phyloP scores from a whole-genome alignment of 2,329 filamentous ascomycete genomes.

The Sporothrix protearum region DNA sequence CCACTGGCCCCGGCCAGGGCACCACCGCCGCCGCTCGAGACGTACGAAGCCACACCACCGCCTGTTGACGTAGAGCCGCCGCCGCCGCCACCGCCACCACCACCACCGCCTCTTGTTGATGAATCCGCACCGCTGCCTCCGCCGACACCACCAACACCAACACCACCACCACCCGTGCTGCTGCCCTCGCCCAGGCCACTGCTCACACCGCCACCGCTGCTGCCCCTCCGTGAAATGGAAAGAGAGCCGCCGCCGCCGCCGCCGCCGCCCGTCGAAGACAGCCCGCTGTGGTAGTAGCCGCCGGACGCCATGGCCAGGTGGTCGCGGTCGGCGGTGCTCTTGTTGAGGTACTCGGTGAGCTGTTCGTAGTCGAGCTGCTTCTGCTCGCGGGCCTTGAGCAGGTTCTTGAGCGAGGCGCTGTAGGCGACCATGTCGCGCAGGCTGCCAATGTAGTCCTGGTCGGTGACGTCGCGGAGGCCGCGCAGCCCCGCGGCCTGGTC shows the following conservation, averaged over 20 bases:
- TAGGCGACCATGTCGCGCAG: conserved; percentile 96
- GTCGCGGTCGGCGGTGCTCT: conserved; percentile 83
- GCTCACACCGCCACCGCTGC: conserved; percentile 25
- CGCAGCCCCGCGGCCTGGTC: conserved; percentile 76
- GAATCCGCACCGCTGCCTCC: conserved; percentile 10
- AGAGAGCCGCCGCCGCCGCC: too few species aligned
- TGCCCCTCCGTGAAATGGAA: not conserved
- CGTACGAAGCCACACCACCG: conserved; percentile 22
- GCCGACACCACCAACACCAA: too few species aligned
- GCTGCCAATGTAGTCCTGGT: conserved; percentile 91
- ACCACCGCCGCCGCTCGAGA: conserved; percentile 22
- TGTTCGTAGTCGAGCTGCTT: conserved; percentile 98
- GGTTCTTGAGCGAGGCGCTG: conserved; percentile 76
- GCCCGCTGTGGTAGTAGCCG: conserved; percentile 44
- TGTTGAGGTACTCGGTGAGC: conserved; percentile 90
- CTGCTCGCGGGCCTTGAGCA: conserved; percentile 90
- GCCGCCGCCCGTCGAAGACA: conserved; percentile 21
- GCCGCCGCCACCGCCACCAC: too few species aligned
- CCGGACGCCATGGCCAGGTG: conserved; percentile 55
- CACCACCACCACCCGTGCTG: conserved; percentile 13
- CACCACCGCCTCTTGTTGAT: conserved; percentile 25
- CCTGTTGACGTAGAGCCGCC: conserved; percentile 37
- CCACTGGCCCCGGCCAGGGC: conserved; percentile 69
- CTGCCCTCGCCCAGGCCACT: conserved; percentile 25
- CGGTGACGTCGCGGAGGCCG: conserved; percentile 81